These are phyloP conservation scores for Phellinidium pouzarii DNA, from an alignment of 1,284 basidiomycete species.

Conservation along the genomic window DNA sequence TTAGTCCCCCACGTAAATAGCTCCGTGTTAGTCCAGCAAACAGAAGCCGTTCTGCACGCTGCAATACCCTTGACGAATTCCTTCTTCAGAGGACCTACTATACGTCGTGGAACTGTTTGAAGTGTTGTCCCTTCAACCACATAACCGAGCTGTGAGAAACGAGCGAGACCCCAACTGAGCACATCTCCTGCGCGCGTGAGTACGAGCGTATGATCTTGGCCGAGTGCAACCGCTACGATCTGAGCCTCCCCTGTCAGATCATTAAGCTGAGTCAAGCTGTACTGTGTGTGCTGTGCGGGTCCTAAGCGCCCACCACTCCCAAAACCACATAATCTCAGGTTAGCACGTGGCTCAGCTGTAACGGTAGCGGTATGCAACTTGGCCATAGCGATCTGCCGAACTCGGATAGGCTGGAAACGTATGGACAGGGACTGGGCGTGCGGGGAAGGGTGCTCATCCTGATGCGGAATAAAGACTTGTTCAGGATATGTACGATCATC, in stretches of 20 bases:
- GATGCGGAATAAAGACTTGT: conserved; percentile 47
- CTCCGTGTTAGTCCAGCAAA: conserved; percentile 83
- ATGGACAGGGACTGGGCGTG: conserved; percentile 27
- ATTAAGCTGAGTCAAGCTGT: conserved; percentile 36
- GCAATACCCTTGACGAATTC: conserved; percentile 79
- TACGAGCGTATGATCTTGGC: conserved; percentile 91
- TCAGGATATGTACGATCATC: conserved; percentile 81
- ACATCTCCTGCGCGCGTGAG: conserved; percentile 79
- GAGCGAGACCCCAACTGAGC: conserved; percentile 86
- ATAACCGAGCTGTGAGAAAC: conserved; percentile 88
- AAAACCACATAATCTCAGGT: conserved; percentile 81
- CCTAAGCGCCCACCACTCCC: conserved; percentile 81
- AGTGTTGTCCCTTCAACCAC: conserved; percentile 58
- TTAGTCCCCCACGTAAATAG: conserved; percentile 97
- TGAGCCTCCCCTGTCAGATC: conserved; percentile 44
- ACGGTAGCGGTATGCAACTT: conserved; percentile 81
- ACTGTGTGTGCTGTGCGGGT: conserved; percentile 74
- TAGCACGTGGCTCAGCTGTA: conserved; percentile 67
- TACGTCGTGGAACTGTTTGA: conserved; percentile 72
- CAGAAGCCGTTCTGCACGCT: conserved; percentile 83
- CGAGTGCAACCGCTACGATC: conserved; percentile 66
- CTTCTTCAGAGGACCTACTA: conserved; percentile 76
- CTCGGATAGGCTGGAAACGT: conserved; percentile 54
- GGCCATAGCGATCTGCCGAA: conserved; percentile 70
- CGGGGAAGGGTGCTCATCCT: conserved; percentile 20